These are phyloP conservation scores for Cyclotella sp. DNA, from an alignment of 108 stramenopile genomes.

Conservation along the genomic window DNA sequence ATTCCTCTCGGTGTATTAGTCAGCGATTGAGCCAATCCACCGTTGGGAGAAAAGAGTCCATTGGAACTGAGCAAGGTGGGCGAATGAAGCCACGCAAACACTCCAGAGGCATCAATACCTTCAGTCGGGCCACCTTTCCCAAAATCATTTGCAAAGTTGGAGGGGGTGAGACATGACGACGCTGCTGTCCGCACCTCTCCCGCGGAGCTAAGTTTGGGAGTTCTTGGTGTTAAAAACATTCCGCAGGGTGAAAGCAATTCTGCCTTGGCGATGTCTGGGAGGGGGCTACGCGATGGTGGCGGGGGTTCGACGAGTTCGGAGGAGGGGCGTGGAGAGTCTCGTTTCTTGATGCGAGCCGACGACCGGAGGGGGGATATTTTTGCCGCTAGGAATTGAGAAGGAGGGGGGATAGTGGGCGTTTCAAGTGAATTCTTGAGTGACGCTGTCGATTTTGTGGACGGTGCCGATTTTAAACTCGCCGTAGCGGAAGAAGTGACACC, in stretches of 20 bases:
- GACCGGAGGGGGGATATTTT: slow-evolving; percentile 50
- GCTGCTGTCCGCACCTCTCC: neutral
- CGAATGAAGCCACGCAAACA: slow-evolving; percentile 83
- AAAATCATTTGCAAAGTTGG: slow-evolving; percentile 87
- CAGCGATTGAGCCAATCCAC: slow-evolving; percentile 58
- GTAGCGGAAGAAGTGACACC: neutral
- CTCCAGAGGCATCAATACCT: slow-evolving; percentile 56
- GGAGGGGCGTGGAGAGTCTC: slow-evolving; percentile 12
- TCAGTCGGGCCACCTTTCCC: slow-evolving; percentile 59
- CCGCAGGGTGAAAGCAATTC: slow-evolving; percentile 38
- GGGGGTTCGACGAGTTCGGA: neutral
- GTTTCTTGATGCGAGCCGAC: slow-evolving; percentile 27
- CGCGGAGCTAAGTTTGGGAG: slow-evolving; percentile 14
- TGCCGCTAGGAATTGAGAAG: slow-evolving; percentile 46
- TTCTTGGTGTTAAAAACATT: slow-evolving; percentile 43
- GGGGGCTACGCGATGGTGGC: neutral
- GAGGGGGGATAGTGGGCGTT: slow-evolving; percentile 23
- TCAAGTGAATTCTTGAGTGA: neutral
- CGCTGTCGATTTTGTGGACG: slow-evolving; percentile 7
- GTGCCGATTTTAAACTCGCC: neutral
- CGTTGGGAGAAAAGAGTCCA: slow-evolving; percentile 81
- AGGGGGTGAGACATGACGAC: slow-evolving; percentile 58
- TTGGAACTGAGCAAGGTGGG: slow-evolving; percentile 60
- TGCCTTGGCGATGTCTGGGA: slow-evolving; percentile 23
- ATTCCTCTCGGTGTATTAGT: slow-evolving; percentile 75